phyloP scores from a whole-genome alignment of 2,329 filamentous ascomycete genomes.

The Fusarium stilboides region DNA sequence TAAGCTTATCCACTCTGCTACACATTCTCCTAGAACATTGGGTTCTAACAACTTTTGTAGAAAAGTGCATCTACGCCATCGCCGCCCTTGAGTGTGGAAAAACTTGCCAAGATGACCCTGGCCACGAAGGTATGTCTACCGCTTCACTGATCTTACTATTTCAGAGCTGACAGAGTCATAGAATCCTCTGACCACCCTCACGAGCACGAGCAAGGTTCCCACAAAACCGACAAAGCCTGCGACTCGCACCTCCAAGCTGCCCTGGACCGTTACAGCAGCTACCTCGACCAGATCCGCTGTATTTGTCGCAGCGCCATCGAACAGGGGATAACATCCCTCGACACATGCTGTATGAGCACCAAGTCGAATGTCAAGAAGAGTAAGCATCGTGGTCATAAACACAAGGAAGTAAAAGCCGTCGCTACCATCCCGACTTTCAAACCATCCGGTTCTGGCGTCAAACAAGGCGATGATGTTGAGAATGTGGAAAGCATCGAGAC shows the following conservation, averaged over 20 bases:
- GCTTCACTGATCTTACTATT: too few species aligned
- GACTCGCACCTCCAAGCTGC: slow-evolving; percentile 53
- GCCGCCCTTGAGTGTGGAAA: slow-evolving; percentile 35
- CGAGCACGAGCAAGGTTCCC: background rate
- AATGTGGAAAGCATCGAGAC: background rate
- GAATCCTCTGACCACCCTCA: slow-evolving; percentile 15
- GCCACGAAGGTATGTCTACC: slow-evolving; percentile 16
- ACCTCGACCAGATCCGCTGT: slow-evolving; percentile 57
- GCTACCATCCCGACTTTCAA: background rate
- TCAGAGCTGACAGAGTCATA: background rate
- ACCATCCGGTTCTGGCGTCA: background rate
- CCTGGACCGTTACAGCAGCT: slow-evolving; percentile 55
- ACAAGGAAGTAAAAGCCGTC: accelerated
- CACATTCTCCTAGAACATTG: too few species aligned
- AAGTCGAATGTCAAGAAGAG: background rate
- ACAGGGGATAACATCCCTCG: slow-evolving; percentile 40
- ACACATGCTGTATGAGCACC: slow-evolving; percentile 47
- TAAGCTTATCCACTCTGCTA: background rate
- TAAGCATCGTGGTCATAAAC: background rate
- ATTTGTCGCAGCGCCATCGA: slow-evolving; percentile 56
- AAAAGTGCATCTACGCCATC: slow-evolving; percentile 28
- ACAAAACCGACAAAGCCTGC: slow-evolving; percentile 47
- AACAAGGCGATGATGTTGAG: background rate
- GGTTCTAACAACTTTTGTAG: accelerated
- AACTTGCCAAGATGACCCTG: slow-evolving; percentile 16